Base-by-base conservation (phyloP, 208 protist genomes). In the Spongospora subterranea region DNA sequence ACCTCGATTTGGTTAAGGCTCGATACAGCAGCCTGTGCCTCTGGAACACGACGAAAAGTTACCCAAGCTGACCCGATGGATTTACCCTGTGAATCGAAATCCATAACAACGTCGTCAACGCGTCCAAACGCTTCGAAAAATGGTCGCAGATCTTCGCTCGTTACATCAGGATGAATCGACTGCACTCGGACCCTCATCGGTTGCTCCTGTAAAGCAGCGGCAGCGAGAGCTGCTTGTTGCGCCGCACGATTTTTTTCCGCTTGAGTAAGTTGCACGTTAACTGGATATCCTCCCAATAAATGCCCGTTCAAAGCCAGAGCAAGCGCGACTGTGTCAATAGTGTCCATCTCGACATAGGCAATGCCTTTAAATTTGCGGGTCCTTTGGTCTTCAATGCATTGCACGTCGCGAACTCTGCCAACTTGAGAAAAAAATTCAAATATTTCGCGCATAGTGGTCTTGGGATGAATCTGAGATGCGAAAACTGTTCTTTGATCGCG, bases 341-440 rank as follows among this genome's bases (percentile, higher is more conserved):
- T 24, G 17, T 45, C 88, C 35, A 92, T 91, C 46, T 92, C 91
- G 17, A 92, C 89, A 53, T 92, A 92, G 13, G 53, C 45, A n/a
- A 92, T 45, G 13, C 91, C 91, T 71, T 92, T 92, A 90, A 46
- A 92, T 46, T 92, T 92, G 88, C 76, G 65, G 45, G 91, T 92
- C 13, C 90, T 35, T 40, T 92, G 89, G 91, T 92, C 91, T n/a
- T 89, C 77, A 11, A 92, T 92, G 13, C 89, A 89, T 41, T 89
- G 90, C 0, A 92, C 91, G 60, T 92, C 91, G 29, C 39, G 45
- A 91, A 92, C 91, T 38, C 35, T 17, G 29, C 91, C 91, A 41
- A 92, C 91, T 40, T 66, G 46, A 29, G 90, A 93, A 40, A 92
- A 92, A n/a, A 92, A 92, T 90, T 93, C 89, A 41, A 92, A 92